Base-by-base conservation (phyloP, 768 basidiomycete species). In the Paxillus involutus region DNA sequence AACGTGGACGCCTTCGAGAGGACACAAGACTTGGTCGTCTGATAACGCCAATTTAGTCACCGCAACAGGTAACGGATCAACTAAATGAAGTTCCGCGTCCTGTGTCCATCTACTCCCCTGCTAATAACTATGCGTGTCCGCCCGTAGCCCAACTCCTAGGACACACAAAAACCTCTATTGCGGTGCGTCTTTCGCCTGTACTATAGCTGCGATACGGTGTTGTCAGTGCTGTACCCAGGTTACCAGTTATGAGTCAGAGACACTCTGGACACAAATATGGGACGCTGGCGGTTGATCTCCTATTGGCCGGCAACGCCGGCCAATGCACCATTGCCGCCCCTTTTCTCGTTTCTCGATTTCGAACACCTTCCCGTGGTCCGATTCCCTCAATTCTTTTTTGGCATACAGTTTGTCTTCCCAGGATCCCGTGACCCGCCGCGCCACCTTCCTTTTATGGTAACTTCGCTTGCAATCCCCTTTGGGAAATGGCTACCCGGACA, bases 121-220 rank as follows among this genome's bases (percentile, higher is more conserved):
- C 92, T 40, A 98, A 97, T n/a, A n/a, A n/a, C 73, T 91, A 98
- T 70, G 86, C 93, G 0, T 78, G 91, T 41, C 89, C 93, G 1
- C 96, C 97, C 0, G 84, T 98, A 53, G 97, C 94, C 13, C 94
- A 95, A 66, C 76, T 98, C 5, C 95, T 96, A 3, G 97, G 97
- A 2, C 92, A 98, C 76, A 93, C 93, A 73, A 97, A 96, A 62
- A 88, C 96, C 0, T 93, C 90, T 61, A 88, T 98, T 3, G 96
- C 91, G 1, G 93, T 99, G 37, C 79, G 86, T 43, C 98, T 98
- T 72, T 95, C 91, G 30, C 97, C 96, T 0, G 79, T 98, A 19
- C 70, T 99, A 42, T 98, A 94, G 64, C 76, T 98, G 17, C 79
- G 96, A 24, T 77, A 79, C 10, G 82, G 79, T 26, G 80, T 87